phyloP scores from a whole-genome alignment of 108 stramenopile species.

The Schizochytrium sp. region DNA sequence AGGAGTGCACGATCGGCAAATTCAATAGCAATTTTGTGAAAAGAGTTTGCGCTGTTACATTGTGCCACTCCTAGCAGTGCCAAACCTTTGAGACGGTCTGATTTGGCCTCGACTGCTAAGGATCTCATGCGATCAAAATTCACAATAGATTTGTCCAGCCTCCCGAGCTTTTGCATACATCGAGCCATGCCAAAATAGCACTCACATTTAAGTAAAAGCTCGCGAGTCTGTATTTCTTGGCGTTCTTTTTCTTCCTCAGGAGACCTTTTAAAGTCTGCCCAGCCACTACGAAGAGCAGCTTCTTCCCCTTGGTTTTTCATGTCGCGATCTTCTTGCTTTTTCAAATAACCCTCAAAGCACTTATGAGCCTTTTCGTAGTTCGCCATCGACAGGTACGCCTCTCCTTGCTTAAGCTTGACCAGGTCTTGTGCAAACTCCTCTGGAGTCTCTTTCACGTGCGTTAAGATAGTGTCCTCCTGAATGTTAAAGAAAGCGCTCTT shows the following conservation, averaged over 20 bases:
- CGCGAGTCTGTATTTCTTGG: background rate
- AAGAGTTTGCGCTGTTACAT: background rate
- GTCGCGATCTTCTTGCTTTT: background rate
- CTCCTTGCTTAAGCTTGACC: background rate
- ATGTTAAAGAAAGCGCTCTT: conserved; percentile 35
- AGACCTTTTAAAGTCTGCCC: conserved; percentile 14
- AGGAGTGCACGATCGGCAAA: conserved; percentile 48
- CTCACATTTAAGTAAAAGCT: conserved; percentile 22
- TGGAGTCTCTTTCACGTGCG: background rate
- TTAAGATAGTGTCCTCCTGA: background rate
- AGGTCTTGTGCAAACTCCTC: conserved; percentile 17
- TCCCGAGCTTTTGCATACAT: background rate
- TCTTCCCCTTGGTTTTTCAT: background rate
- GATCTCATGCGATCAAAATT: conserved; percentile 51
- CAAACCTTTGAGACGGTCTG: background rate
- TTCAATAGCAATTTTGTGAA: conserved; percentile 39
- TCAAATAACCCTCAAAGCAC: background rate
- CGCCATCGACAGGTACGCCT: conserved; percentile 1
- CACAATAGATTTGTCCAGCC: conserved; percentile 3
- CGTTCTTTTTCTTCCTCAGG: background rate
- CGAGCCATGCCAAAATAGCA: conserved; percentile 51
- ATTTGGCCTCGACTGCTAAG: conserved; percentile 40
- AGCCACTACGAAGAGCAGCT: background rate
- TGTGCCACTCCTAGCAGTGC: conserved; percentile 52
- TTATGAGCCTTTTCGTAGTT: background rate